Evolutionary conservation across 2,329 filamentous ascomycete species (phyloP).

Genomic region (Epichloe sibirici): DNA sequence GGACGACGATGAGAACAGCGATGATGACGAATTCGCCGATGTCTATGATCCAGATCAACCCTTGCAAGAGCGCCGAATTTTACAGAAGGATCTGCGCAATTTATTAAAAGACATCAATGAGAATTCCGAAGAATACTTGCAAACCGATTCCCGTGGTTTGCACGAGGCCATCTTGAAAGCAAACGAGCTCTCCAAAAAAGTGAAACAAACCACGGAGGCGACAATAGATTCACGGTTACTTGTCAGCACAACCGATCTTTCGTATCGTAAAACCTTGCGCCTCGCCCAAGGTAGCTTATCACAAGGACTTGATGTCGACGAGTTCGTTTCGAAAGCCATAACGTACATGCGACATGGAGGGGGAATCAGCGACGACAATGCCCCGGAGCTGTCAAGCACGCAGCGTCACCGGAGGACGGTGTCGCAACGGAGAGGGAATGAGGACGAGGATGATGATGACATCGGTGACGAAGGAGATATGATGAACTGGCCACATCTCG

Average conservation of each 20-base stretch:
- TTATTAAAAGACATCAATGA: constrained; percentile 50
- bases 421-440: constrained; percentile 19
- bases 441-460: constrained; percentile 41
- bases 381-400: constrained; percentile 37
- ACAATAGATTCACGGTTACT: constrained; percentile 81
- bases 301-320: constrained; percentile 74
- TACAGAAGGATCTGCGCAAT: constrained; percentile 59
- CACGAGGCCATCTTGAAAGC: constrained; percentile 53
- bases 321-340: constrained; percentile 84
- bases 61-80: constrained; percentile 54
- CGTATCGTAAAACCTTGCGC: constrained; percentile 64
- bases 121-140: constrained; percentile 61
- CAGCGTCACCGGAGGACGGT: constrained; percentile 31
- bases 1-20: constrained; percentile 9
- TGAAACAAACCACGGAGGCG: constrained; percentile 83
- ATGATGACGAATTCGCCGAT: constrained; percentile 18
- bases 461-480: constrained; percentile 64
- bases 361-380: constrained; percentile 38
- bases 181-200: constrained; percentile 51
- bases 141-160: constrained; percentile 52
- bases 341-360: constrained; percentile 67
- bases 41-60: constrained; percentile 77
- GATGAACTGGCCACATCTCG: constrained; percentile 78
- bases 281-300: constrained; percentile 60
- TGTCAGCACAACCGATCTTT: constrained; percentile 67